phyloP scores from a whole-genome alignment of 129 eudicot genomes.

The Cynara cardunculus region DNA sequence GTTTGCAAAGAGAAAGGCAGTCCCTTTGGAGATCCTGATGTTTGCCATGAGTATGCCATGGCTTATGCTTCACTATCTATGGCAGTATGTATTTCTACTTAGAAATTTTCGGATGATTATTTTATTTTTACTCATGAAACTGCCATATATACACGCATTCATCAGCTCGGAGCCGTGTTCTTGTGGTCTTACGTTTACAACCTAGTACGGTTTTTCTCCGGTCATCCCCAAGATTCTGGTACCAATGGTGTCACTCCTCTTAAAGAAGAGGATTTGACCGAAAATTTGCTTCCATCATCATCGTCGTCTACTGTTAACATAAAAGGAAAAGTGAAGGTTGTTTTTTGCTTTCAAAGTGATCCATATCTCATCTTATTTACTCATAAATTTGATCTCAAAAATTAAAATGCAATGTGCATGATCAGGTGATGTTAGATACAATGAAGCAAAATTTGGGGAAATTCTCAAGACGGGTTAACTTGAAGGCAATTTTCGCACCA shows the following conservation, averaged over 20 bases:
- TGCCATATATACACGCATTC: background rate
- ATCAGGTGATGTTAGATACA: constrained; percentile 16
- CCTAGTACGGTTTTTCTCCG: constrained; percentile 45
- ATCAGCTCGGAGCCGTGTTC: constrained; percentile 54
- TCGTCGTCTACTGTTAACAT: constrained; percentile 8
- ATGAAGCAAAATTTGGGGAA: constrained; percentile 20
- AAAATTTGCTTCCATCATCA: constrained; percentile 25
- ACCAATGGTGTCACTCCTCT: background rate
- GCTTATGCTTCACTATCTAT: constrained; percentile 64
- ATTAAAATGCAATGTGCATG: background rate
- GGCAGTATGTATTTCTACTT: constrained; percentile 40
- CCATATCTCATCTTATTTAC: background rate
- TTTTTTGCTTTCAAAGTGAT: background rate
- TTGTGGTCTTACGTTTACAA: constrained; percentile 56
- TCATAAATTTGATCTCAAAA: background rate
- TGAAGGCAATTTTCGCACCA: constrained; percentile 48
- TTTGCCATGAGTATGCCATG: constrained; percentile 41
- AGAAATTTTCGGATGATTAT: background rate
- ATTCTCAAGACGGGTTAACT: constrained; percentile 24
- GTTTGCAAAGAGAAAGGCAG: constrained; percentile 57
- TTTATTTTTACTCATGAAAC: background rate
- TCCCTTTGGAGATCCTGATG: constrained; percentile 63
- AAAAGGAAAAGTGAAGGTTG: constrained; percentile 18
- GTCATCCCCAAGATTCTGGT: background rate
- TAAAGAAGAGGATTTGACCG: constrained; percentile 21